Conservation (phyloP, 495 filamentous ascomycete genomes). For the Zalerion maritima region DNA sequence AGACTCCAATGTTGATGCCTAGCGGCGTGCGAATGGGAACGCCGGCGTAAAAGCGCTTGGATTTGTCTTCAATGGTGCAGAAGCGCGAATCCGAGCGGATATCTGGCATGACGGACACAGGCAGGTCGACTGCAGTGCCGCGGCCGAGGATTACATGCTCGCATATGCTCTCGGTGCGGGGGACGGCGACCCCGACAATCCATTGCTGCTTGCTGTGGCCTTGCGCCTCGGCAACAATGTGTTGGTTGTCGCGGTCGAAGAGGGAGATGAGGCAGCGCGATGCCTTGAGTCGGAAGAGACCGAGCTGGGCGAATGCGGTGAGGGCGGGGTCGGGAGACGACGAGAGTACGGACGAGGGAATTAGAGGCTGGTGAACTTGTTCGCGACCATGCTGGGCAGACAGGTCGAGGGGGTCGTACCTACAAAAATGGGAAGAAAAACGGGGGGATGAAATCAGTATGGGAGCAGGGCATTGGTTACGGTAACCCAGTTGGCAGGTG, state of each 20-base stretch:
- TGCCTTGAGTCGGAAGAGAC: constrained; percentile 34
- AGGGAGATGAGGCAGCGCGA: constrained; percentile 45
- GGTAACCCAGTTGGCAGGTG: no score
- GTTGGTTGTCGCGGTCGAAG: constrained; percentile 42
- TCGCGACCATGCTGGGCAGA: constrained; percentile 6
- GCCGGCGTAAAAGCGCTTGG: constrained; percentile 46
- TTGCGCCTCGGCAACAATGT: constrained; percentile 47
- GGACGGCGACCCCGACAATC: constrained; percentile 27
- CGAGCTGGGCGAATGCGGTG: constrained; percentile 49
- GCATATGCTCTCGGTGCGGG: constrained; percentile 31
- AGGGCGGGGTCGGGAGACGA: constrained; percentile 42
- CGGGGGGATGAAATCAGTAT: constrained; percentile 1
- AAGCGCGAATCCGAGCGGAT: constrained; percentile 34
- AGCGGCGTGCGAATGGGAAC: constrained; percentile 51
- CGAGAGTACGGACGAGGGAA: constrained; percentile 9
- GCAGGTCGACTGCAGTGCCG: constrained; percentile 19
- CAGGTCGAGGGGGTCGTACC: constrained; percentile 4
- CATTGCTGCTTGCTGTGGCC: constrained; percentile 22
- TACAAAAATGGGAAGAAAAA: not conserved
- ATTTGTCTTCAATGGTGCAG: constrained; percentile 26
- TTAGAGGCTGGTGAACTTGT: constrained; percentile 13
- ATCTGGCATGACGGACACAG: constrained; percentile 33
- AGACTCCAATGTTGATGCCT: constrained; percentile 55
- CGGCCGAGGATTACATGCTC: constrained; percentile 23
- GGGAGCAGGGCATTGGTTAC: not conserved